Evolutionary conservation across 2,329 filamentous ascomycete genomes (phyloP).

Genomic region (Xylaria polymorpha): DNA sequence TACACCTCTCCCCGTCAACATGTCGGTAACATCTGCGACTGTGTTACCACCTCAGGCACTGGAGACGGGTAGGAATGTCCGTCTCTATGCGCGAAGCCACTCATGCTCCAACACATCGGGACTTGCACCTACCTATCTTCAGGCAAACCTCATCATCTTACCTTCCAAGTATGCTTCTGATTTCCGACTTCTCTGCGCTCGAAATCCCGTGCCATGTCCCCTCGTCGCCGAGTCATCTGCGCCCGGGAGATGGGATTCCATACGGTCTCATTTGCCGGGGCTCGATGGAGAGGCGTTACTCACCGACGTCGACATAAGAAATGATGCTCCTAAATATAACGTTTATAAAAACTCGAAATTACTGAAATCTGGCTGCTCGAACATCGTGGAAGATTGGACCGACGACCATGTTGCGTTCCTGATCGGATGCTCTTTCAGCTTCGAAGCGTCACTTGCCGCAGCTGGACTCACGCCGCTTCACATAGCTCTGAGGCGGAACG

Average conservation of each 20-base stretch:
- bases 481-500: conserved; percentile 59
- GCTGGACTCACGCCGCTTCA: conserved; percentile 66
- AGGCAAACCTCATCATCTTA: conserved; percentile 72
- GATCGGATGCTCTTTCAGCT: conserved; percentile 71
- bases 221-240: conserved; percentile 64
- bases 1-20: neutral
- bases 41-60: conserved; percentile 22
- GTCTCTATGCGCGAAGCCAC: conserved; percentile 57
- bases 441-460: conserved; percentile 66
- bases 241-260: conserved; percentile 55
- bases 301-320: conserved; percentile 64
- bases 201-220: conserved; percentile 72
- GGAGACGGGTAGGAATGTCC: conserved; percentile 54
- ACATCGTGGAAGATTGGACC: conserved; percentile 65
- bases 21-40: conserved; percentile 28
- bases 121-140: conserved; percentile 65
- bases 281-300: conserved; percentile 37
- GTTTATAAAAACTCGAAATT: conserved; percentile 65
- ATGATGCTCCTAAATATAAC: conserved; percentile 68
- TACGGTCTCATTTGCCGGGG: conserved; percentile 51
- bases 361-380: conserved; percentile 51
- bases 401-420: conserved; percentile 70
- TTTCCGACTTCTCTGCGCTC: conserved; percentile 67
- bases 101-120: conserved; percentile 63
- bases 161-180: conserved; percentile 67